These are phyloP conservation scores for Ogataea ganodermae DNA, from an alignment of 805 yeast species.

Conservation along the genomic window DNA sequence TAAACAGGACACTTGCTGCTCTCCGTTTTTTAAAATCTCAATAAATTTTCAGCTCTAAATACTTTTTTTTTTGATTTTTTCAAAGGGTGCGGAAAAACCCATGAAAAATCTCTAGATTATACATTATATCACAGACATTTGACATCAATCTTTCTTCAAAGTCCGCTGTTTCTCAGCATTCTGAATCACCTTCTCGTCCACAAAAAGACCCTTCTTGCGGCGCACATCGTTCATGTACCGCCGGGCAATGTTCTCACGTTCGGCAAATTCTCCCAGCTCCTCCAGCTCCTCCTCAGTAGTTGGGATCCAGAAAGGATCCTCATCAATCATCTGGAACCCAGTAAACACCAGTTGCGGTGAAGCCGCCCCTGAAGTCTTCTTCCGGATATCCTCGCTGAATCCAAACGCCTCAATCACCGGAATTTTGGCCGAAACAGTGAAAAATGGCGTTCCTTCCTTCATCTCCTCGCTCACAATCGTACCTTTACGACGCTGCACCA, in stretches of 20 bases:
- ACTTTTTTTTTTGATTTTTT: too few relatives aligned
- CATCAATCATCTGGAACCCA: conserved; percentile 83
- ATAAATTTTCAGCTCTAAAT: too few relatives aligned
- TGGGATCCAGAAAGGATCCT: conserved; percentile 99
- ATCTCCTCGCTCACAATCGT: conserved; percentile 85
- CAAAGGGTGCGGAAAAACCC: too few relatives aligned
- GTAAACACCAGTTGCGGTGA: conserved; percentile 91
- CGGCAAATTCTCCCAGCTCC: conserved; percentile 89
- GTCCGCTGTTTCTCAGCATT: conserved; percentile 95
- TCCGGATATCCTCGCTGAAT: conserved; percentile 90
- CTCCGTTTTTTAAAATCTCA: neutral
- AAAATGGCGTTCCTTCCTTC: conserved; percentile 98
- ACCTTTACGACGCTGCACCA: conserved; percentile 87
- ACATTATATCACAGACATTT: too few relatives aligned
- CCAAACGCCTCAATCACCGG: conserved; percentile 98
- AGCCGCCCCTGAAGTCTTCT: conserved; percentile 94
- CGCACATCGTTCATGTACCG: conserved; percentile 81
- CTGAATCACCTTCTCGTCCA: conserved; percentile 86
- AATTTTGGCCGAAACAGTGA: conserved; percentile 77
- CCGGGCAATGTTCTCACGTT: conserved; percentile 87
- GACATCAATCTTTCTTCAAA: conserved; percentile 61
- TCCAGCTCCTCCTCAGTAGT: conserved; percentile 95
- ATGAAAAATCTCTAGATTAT: neutral
- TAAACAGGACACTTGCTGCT: neutral
- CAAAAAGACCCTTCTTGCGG: conserved; percentile 82